These are phyloP conservation scores for Cutaneotrichosporon dermatis DNA, from an alignment of 1,284 basidiomycete genomes.

Conservation along the genomic window DNA sequence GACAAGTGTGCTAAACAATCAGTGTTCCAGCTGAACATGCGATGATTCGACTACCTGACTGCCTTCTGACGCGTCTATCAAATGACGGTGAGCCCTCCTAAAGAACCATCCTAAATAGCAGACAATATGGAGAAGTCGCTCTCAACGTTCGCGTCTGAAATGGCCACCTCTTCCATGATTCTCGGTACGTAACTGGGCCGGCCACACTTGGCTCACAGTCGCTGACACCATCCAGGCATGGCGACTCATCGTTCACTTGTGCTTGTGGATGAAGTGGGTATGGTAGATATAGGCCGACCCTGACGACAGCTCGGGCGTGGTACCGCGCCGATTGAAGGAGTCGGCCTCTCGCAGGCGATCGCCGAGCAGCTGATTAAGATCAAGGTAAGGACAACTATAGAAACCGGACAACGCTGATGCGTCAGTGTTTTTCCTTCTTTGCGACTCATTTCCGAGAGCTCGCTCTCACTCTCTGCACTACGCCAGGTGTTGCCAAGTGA, in stretches of 20 bases:
- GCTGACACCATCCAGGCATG: slow-evolving; percentile 55
- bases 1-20: background rate
- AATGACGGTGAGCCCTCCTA: slow-evolving; percentile 60
- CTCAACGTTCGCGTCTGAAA: slow-evolving; percentile 90
- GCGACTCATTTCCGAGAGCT: slow-evolving; percentile 63
- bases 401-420: background rate
- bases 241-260: slow-evolving; percentile 69
- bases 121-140: slow-evolving; percentile 68
- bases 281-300: slow-evolving; percentile 9
- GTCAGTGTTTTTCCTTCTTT: slow-evolving; percentile 77
- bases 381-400: slow-evolving; percentile 54
- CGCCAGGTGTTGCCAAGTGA: slow-evolving; percentile 32
- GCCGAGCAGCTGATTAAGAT: slow-evolving; percentile 74
- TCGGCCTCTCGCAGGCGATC: slow-evolving; percentile 87
- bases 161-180: slow-evolving; percentile 84
- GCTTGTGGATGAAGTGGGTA: slow-evolving; percentile 78
- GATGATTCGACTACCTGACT: slow-evolving; percentile 75
- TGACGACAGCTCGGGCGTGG: slow-evolving; percentile 55
- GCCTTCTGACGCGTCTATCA: slow-evolving; percentile 77
- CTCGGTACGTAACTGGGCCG: slow-evolving; percentile 53
- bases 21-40: slow-evolving; percentile 83
- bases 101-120: slow-evolving; percentile 6
- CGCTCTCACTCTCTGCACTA: slow-evolving; percentile 30
- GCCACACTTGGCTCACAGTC: no score
- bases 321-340: slow-evolving; percentile 77